Base-by-base conservation (phyloP, 768 basidiomycete species). In the Panellus pusillus region DNA sequence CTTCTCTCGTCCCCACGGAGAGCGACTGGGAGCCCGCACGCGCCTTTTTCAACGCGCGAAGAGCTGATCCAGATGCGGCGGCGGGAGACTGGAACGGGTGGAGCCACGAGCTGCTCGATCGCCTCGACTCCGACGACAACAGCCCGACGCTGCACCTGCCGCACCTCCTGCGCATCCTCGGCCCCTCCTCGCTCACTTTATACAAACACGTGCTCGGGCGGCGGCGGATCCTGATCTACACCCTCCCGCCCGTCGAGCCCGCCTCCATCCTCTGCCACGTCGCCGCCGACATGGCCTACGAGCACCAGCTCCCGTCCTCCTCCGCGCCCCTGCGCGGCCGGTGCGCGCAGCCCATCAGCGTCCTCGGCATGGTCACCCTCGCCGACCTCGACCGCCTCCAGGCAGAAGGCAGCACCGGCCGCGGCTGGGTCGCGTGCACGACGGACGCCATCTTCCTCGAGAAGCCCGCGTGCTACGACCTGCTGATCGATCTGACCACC, bases 361-460 rank as follows among this genome's bases (percentile, higher is more conserved):
- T 91, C 2, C 77, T 93, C 3, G 91, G 91, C 0, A 86, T 90
- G 81, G 79, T 93, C 28, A 92, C 89, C 0, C 75, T 93, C 0
- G 83, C 75, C 42, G 91, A 93, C 64, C 66, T 90, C 39, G 82
- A 84, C 54, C 76, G 80, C 55, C 65, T 93, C 48, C 70, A 79
- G 49, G 67, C 70, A 15, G 87, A 86, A 66, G 76, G 78, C 24
- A 70, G 73, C 58, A 76, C 70, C 2, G 87, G 88, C 6, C 73
- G 79, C 6, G 91, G 91, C 17, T 93, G 90, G 90, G 82, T 93
- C 49, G 91, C 91, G 29, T 82, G 83, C 64, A 90, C 91, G 9
- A 91, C 91, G 2, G 91, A 93, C 58, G 84, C 90, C 9, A 80
- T 93, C 15, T 93, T 89, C 70, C 73, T 92, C 40, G 91, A 93